A percentile compares a stretch with the other conserved stretches of the same genome.
phyloP scores from a whole-genome alignment of 495 filamentous ascomycete genomes.

The Pseudoneurospora amorphoporcata region DNA sequence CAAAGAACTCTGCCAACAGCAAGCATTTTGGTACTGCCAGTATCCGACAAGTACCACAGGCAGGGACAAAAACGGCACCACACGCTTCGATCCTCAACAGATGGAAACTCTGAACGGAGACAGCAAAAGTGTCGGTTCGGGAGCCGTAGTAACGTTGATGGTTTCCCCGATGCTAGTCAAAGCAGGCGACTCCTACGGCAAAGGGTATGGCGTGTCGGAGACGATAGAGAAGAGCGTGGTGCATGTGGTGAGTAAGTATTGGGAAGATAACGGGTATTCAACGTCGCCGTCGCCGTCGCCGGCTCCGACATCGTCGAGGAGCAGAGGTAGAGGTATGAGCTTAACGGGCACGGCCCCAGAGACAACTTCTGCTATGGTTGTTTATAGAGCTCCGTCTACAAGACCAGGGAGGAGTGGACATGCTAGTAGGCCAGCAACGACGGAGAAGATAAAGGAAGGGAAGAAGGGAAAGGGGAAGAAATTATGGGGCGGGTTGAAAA shows the following conservation, averaged over 20 bases:
- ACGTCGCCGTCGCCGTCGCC: neutral
- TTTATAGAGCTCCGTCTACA: neutral
- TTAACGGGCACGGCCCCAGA: neutral
- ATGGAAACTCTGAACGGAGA: neutral
- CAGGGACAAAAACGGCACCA: neutral
- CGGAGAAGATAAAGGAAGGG: neutral
- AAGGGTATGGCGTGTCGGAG: neutral
- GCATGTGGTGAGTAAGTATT: neutral
- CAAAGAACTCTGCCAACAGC: neutral
- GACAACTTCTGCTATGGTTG: neutral
- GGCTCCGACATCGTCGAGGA: neutral
- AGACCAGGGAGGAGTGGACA: neutral
- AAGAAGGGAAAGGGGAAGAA: neutral
- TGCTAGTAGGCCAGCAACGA: no score
- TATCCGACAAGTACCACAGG: neutral
- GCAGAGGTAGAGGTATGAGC: neutral
- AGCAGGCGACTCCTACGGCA: neutral
- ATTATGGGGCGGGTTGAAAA: neutral
- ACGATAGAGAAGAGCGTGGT: neutral
- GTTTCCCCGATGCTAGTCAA: neutral
- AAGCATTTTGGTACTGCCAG: neutral
- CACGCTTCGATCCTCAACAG: neutral
- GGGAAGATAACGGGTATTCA: neutral
- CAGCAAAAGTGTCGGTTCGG: neutral
- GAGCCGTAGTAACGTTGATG: neutral